Base-by-base conservation (phyloP, 2,329 filamentous ascomycete species). In the Arthroderma sp. region DNA sequence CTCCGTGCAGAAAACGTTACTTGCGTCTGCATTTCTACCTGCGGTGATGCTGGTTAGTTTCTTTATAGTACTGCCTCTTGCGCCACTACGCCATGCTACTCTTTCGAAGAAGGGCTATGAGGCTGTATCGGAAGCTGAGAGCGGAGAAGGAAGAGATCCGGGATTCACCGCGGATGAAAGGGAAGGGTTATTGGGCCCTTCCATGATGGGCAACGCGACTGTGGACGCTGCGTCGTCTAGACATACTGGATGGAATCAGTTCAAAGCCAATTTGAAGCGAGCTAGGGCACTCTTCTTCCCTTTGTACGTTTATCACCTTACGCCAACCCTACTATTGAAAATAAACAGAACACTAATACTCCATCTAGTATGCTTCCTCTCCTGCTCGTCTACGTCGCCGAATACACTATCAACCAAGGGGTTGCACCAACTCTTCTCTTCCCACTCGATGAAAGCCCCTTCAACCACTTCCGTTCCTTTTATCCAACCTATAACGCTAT, bases 391-490 rank as follows among this genome's bases (percentile, higher is more conserved):
- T 98, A 95, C 61, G 76, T 96, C 32, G 86, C 88, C 46, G 91
- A 98, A 68, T 98, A 98, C 61, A 93, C 85, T 45, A 95, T 96
- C 64, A 96, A 96, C 66, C 88, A 94, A 67, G 89, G 88, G 32
- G 86, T 96, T 0, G 73, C 86, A 0, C 89, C 91, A 1, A 94
- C 87, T 0, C 70, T 96, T 0, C 75, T 98, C 4, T 98, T 94
- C 59, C 86, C 88, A 0, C 70, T 95, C 1, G 59, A 72, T 1
- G 65, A 74, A 7, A 82, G 84, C 1, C 91, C 91, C 0, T 96
- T 96, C 60, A 66, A 69, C 30, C 77, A 85, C 53, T 91, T 80
- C 60, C 81, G 89, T 36, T 82, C 81, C 30, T 96, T 95, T 61
- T 98, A 98, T 57, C 88, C 89, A 0, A 85, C 89, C 50, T 98